Conservation (phyloP, 2,329 filamentous ascomycete genomes). For the Orbilia javanica region DNA sequence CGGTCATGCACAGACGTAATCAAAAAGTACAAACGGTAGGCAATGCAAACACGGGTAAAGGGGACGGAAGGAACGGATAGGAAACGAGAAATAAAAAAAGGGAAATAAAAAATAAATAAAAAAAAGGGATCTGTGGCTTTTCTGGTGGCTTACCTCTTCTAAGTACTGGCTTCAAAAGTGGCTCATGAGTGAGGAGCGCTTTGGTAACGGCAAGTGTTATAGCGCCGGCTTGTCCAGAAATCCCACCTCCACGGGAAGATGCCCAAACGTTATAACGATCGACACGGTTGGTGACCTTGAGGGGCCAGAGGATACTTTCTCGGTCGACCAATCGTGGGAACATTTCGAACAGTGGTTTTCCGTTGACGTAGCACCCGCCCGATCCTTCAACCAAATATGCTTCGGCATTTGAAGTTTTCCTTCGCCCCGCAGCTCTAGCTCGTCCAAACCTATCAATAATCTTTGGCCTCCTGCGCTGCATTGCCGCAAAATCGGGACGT, state of each 20-base stretch:
- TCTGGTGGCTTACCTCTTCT: slow-evolving; percentile 79
- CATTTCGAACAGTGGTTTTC: slow-evolving; percentile 81
- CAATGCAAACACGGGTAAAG: slow-evolving; percentile 39
- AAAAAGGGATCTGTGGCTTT: slow-evolving; percentile 25
- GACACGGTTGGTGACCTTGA: slow-evolving; percentile 83
- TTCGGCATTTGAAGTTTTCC: slow-evolving; percentile 87
- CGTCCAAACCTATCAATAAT: slow-evolving; percentile 77
- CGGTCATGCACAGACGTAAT: slow-evolving; percentile 41
- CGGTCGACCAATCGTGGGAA: slow-evolving; percentile 93
- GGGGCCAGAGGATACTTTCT: slow-evolving; percentile 91
- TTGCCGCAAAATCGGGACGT: slow-evolving; percentile 77
- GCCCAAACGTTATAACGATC: slow-evolving; percentile 99
- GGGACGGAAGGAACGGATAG: slow-evolving; percentile 28
- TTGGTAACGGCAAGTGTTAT: slow-evolving; percentile 90
- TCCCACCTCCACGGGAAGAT: slow-evolving; percentile 84
- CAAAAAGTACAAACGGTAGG: slow-evolving; percentile 1
- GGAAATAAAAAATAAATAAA: no score
- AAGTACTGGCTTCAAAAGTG: slow-evolving; percentile 86
- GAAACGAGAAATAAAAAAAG: slow-evolving; percentile 12
- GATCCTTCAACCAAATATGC: slow-evolving; percentile 93
- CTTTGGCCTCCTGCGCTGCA: slow-evolving; percentile 65
- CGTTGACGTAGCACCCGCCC: slow-evolving; percentile 90
- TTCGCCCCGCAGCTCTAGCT: slow-evolving; percentile 82
- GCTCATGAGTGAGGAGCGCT: slow-evolving; percentile 90
- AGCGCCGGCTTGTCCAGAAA: slow-evolving; percentile 95